A percentile compares a stretch with the other conserved stretches of the same genome.
Conservation (phyloP, 2,329 filamentous ascomycete species). For the Fusarium torulosum region DNA sequence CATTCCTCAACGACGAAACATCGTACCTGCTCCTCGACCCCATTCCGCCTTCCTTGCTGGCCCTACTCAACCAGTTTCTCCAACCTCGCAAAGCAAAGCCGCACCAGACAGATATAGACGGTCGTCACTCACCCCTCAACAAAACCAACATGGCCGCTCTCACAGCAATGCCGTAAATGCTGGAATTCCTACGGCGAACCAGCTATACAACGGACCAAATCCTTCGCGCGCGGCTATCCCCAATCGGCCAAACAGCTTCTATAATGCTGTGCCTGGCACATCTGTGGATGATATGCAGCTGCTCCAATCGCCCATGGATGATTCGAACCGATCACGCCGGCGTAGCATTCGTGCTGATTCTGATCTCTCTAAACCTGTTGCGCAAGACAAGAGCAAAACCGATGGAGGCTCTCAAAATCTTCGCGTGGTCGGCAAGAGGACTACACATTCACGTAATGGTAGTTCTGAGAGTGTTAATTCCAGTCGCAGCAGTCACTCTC, state of each 20-base stretch:
- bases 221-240: constrained; percentile 53
- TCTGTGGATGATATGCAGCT: constrained; percentile 78
- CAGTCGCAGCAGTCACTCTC: constrained; percentile 69
- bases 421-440: constrained; percentile 51
- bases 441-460: constrained; percentile 60
- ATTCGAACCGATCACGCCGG: constrained; percentile 81
- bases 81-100: constrained; percentile 60
- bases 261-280: constrained; percentile 61
- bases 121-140: constrained; percentile 60
- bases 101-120: constrained; percentile 81
- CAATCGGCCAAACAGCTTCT: constrained; percentile 66
- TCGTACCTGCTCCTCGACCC: constrained; percentile 56
- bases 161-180: constrained; percentile 51
- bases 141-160: constrained; percentile 55
- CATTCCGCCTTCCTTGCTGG: constrained; percentile 59
- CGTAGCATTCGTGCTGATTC: constrained; percentile 79
- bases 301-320: constrained; percentile 69
- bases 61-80: constrained; percentile 63
- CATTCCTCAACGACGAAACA: constrained; percentile 58
- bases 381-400: constrained; percentile 43
- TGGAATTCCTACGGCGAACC: constrained; percentile 47
- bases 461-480: constrained; percentile 76
- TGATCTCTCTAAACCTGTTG: constrained; percentile 38
- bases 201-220: constrained; percentile 50
- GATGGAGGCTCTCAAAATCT: constrained; percentile 59